Base-by-base conservation (phyloP, 768 basidiomycete genomes). In the Macrolepiota dolichaula region DNA sequence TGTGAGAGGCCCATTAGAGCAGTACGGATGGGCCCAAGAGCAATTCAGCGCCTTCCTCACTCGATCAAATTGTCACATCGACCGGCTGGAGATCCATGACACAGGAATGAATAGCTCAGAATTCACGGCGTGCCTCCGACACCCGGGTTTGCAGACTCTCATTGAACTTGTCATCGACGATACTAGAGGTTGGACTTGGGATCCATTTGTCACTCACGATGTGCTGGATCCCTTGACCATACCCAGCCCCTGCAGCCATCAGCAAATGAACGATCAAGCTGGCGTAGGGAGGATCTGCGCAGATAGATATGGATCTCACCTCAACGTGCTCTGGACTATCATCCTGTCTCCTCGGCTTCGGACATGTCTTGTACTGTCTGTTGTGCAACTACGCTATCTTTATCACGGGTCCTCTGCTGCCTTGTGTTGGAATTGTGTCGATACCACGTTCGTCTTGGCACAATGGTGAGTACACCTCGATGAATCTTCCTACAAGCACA, bases 131-230 rank as follows among this genome's bases (percentile, higher is more conserved):
- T 72, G 70, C 57, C 56, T 76, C 37, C 65, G 60, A 47, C 68
- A 72, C 37, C 68, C 65, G 4, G 59, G 65, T 54, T 53, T 74
- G 55, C 68, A 72, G 59, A 63, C 62, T 19, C 69, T 75, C 32
- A 63, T 68, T 40, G 65, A 71, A 42, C 68, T 76, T 49, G 66
- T 72, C n/a, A 67, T 76, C 17, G 69, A 73, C 44, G 73, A 76
- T 63, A 65, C 67, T 50, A 63, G 67, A 52, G 72, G 73, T 57
- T 76, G 74, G 74, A 70, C 71, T 52, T 71, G 67, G 69, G 69
- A 70, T 47, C 71, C 75, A 0, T 71, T 72, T 61, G 69, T 77
- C 38, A 74, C 71, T 7, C 61, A 69, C 55, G 42, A 64, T 10
- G 67, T 70, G 42, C 36, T 75, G 15, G 67, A 71, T 52, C 62